These are phyloP conservation scores for Fusarium nygamai DNA, from an alignment of 2,329 filamentous ascomycete genomes.

Conservation along the genomic window DNA sequence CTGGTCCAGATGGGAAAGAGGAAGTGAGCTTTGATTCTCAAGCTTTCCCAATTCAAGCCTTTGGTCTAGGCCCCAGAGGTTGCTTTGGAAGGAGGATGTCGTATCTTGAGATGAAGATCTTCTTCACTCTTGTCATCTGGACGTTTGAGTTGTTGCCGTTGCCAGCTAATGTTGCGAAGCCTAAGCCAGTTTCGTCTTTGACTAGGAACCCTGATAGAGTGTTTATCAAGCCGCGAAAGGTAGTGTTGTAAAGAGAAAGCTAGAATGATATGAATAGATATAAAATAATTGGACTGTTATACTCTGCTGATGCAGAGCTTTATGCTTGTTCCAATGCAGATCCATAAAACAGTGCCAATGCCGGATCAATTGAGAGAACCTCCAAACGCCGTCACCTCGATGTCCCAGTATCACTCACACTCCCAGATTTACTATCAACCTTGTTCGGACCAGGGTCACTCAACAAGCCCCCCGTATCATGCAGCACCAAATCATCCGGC, in stretches of 20 bases:
- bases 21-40: slow-evolving; percentile 41
- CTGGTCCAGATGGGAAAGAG: background rate
- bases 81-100: slow-evolving; percentile 50
- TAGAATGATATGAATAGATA: background rate
- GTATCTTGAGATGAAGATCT: slow-evolving; percentile 43
- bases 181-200: background rate
- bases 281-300: background rate
- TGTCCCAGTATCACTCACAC: background rate
- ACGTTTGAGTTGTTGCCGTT: slow-evolving; percentile 34
- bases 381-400: background rate
- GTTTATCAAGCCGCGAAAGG: background rate
- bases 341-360: accelerated
- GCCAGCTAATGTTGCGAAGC: background rate
- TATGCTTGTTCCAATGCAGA: background rate
- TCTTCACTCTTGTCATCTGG: slow-evolving; percentile 44
- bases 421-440: background rate
- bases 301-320: background rate
- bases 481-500: background rate
- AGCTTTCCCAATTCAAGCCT: slow-evolving; percentile 47
- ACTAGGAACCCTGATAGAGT: slow-evolving; percentile 1
- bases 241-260: background rate
- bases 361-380: accelerated
- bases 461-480: background rate
- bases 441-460: background rate
- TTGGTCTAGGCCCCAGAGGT: slow-evolving; percentile 48